Conservation (phyloP, 192 early-diverging fungal genomes). For the Cetraspora pellucida region DNA sequence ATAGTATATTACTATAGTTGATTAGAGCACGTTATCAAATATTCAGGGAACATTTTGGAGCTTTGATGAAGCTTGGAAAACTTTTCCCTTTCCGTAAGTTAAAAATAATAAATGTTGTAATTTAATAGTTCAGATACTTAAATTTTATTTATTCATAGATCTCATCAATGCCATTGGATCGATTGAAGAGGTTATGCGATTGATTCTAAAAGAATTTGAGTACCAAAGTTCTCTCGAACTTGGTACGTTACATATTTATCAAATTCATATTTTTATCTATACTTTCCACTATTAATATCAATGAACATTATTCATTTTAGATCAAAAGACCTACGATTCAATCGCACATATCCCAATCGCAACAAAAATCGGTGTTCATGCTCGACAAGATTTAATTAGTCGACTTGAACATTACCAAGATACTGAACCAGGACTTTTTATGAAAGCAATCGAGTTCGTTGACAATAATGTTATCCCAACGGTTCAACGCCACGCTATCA, state of each 20-base stretch:
- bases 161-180: constrained; percentile 59
- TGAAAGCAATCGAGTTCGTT: constrained; percentile 52
- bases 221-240: constrained; percentile 59
- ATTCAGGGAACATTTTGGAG: constrained; percentile 61
- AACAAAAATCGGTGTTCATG: constrained; percentile 61
- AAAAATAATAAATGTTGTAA: background rate
- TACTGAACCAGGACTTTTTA: constrained; percentile 47
- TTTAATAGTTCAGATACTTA: background rate
- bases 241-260: background rate
- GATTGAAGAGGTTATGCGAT: constrained; percentile 59
- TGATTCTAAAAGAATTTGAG: constrained; percentile 63
- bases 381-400: constrained; percentile 57
- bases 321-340: constrained; percentile 55
- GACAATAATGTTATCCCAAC: constrained; percentile 52
- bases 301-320: constrained; percentile 16
- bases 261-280: background rate
- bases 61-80: constrained; percentile 54
- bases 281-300: background rate
- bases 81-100: constrained; percentile 64
- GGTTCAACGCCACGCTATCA: constrained; percentile 56
- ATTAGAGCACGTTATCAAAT: constrained; percentile 59
- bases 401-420: constrained; percentile 59
- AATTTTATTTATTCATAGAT: constrained; percentile 37
- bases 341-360: constrained; percentile 63
- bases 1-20: constrained; percentile 34